Evolutionary conservation across 495 filamentous ascomycete species (phyloP).

Genomic region (Alectoria sarmentosa): DNA sequence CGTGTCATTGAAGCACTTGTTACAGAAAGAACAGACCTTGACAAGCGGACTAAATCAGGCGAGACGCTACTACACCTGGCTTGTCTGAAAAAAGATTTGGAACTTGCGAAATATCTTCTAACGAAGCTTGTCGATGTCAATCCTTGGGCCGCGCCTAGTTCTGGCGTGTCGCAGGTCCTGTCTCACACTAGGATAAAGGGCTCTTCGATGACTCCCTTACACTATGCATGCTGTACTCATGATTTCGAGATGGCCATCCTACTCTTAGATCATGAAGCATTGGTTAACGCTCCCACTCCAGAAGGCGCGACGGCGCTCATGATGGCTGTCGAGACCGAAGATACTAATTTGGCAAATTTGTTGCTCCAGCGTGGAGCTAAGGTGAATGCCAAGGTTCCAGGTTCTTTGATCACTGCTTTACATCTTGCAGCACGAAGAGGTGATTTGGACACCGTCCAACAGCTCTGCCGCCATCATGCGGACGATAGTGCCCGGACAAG

Average conservation of each 20-base stretch:
- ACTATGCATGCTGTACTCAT: conserved; percentile 17
- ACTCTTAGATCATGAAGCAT: conserved; percentile 18
- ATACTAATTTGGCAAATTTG: conserved; percentile 19
- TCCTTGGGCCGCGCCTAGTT: conserved; percentile 14
- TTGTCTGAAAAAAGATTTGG: conserved; percentile 11
- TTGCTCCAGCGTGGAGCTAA: conserved; percentile 21
- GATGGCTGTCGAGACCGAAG: conserved; percentile 22
- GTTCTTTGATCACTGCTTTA: conserved; percentile 17
- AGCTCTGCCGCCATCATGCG: conserved; percentile 14
- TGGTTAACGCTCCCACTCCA: conserved; percentile 18
- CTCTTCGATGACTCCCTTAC: conserved; percentile 19
- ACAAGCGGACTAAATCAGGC: conserved; percentile 18
- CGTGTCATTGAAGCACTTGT: conserved; percentile 8
- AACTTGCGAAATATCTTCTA: conserved; percentile 18
- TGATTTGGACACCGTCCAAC: conserved; percentile 20
- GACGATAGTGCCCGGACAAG: conserved; percentile 6
- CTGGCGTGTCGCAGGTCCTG: background rate
- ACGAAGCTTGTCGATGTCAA: conserved; percentile 19
- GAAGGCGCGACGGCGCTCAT: conserved; percentile 22
- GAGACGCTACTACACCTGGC: conserved; percentile 21
- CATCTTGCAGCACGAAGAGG: conserved; percentile 19
- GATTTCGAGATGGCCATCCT: conserved; percentile 17
- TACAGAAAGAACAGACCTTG: conserved; percentile 10
- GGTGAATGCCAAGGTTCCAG: conserved; percentile 19
- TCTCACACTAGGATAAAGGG: conserved; percentile 1